Base-by-base conservation (phyloP, 768 basidiomycete species). In the Crepidotus variabilis region DNA sequence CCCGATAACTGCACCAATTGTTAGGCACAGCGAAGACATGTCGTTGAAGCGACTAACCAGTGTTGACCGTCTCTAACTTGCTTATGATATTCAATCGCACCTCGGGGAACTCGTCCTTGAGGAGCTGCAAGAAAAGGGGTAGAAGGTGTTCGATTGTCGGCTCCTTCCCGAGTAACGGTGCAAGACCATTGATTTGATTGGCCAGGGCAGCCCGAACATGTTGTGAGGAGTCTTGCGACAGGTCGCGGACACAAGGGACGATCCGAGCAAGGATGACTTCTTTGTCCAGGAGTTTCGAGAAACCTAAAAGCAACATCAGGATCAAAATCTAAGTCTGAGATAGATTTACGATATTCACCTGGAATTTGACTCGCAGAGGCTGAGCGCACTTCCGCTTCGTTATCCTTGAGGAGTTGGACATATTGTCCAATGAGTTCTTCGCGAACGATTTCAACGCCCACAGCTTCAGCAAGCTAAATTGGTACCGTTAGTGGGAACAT, bases 41-140 rank as follows among this genome's bases (percentile, higher is more conserved):
- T 32, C 35, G 56, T 39, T 52, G 7, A 46, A 33, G 51, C n/a
- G 39, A 71, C 85, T 54, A 67, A 94, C 94, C 94, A 51, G 81
- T 77, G 69, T 98, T 96, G 62, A 99, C 95, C 34, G 86, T 90
- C 72, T 99, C 97, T 45, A 99, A 83, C 73, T 98, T 98, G 77
- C 94, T 94, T 75, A 99, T 99, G 66, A 99, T 91, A 70, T 99
- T 98, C 60, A 98, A 74, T 60, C 97, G 82, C 49, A 99, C 97
- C 66, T 99, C 97, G 4, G 95, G 93, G 78, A 98, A 98, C 66
- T 99, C 97, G 65, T 99, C 97, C 75, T 98, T 99, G 52, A 99
- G 77, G 47, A 99, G 80, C 65, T 94, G 94, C 47, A 99, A 80
- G 84, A 98, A 99, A 20, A 98, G 79, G 11, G 95, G 97, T 16